Conservation (phyloP, 106 monocot species). For the Xerophyta viscosa region DNA sequence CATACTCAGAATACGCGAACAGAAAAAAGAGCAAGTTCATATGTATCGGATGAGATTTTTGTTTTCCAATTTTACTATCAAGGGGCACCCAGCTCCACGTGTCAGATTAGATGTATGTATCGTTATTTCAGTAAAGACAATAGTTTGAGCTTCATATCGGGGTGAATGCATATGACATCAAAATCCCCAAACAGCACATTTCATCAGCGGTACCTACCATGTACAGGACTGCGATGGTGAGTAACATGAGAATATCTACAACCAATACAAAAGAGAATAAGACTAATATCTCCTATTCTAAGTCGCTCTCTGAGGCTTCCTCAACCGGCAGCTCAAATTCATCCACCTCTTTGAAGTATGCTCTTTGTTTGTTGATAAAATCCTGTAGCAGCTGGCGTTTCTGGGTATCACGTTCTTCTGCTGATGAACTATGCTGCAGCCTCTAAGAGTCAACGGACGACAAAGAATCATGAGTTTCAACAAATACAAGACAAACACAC, state of each 20-base stretch:
- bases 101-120: neutral
- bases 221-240: neutral
- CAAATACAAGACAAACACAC: too few species aligned
- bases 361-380: conserved; percentile 9
- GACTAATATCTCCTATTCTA: neutral
- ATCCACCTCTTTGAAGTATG: conserved; percentile 10
- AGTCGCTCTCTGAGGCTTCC: conserved; percentile 9
- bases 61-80: too few species aligned
- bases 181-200: neutral
- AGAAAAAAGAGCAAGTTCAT: too few species aligned
- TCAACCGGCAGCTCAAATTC: conserved; percentile 6
- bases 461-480: too few species aligned
- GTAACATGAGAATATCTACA: neutral
- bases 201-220: neutral
- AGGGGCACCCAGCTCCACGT: too few species aligned
- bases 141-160: neutral
- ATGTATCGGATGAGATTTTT: too few species aligned
- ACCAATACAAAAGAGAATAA: neutral
- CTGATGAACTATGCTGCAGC: neutral
- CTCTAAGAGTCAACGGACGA: neutral
- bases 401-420: neutral
- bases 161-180: neutral
- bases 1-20: too few species aligned
- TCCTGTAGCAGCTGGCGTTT: neutral
- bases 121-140: neutral